Percentiles rank a stretch among this genome's conserved stretches.
Conservation (phyloP, 352 stramenopile species). For the Thalassiosira exigua region DNA sequence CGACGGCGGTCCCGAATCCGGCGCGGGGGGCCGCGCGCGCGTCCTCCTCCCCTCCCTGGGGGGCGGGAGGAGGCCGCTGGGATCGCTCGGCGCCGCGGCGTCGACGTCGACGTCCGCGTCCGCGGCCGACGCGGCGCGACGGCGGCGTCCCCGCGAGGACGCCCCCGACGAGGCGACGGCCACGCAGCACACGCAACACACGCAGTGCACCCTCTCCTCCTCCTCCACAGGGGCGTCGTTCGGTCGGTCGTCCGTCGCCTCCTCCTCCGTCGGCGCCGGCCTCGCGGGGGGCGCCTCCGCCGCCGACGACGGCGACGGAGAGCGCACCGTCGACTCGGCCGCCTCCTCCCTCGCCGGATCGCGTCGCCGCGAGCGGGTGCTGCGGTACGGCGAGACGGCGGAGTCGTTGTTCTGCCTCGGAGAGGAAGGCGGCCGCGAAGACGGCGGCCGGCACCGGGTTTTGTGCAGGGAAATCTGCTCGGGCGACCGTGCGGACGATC, state of each 20-base stretch:
- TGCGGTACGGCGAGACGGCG: slow-evolving; percentile 70
- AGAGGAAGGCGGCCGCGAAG: slow-evolving; percentile 20
- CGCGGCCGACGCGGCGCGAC: not conserved
- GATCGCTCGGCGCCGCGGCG: not conserved
- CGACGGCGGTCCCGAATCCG: too few species aligned
- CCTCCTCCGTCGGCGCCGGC: too few species aligned
- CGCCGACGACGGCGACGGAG: too few species aligned
- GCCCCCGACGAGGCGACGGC: too few species aligned
- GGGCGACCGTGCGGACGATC: slow-evolving; percentile 55
- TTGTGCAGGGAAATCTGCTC: slow-evolving; percentile 61
- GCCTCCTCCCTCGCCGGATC: not conserved
- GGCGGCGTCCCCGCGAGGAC: not conserved
- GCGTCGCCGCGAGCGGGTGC: slow-evolving; percentile 28
- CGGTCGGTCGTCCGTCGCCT: not conserved
- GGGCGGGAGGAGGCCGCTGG: not conserved
- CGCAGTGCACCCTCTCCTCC: not conserved
- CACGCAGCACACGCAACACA: slow-evolving; percentile 4
- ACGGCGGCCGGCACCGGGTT: slow-evolving; percentile 31
- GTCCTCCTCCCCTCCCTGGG: not conserved
- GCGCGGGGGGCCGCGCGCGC: too few species aligned
- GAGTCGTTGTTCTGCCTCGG: slow-evolving; percentile 76
- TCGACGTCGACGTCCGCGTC: not conserved
- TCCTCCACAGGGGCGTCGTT: not conserved
- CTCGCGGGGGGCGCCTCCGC: not conserved
- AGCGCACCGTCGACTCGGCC: not conserved